phyloP scores from a whole-genome alignment of 768 basidiomycete genomes.

The Epithele typhae region DNA sequence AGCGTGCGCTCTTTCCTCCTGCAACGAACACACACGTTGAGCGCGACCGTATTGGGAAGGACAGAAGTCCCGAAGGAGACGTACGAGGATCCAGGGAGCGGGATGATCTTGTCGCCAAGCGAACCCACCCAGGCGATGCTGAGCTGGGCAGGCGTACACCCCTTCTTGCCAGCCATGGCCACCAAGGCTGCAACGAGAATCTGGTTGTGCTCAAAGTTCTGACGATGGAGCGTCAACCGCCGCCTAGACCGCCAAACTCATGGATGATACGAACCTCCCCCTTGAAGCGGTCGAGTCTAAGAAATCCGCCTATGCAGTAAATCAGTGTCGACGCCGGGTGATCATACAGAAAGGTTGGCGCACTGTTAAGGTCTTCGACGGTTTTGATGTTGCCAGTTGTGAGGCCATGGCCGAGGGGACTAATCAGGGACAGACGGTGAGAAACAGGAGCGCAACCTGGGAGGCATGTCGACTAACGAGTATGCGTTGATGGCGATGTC shows the following conservation, averaged over 20 bases:
- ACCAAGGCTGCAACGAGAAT: constrained; percentile 36
- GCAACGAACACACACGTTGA: too few relatives aligned
- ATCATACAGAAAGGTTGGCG: constrained; percentile 8
- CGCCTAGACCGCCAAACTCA: too few relatives aligned
- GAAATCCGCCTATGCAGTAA: too few relatives aligned
- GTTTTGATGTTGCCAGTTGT: constrained; percentile 45
- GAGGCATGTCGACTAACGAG: constrained; percentile 32
- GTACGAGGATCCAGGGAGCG: constrained; percentile 43
- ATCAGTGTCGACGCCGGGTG: too few relatives aligned
- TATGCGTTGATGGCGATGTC: constrained; percentile 56
- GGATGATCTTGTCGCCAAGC: constrained; percentile 36
- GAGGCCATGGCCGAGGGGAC: constrained; percentile 50
- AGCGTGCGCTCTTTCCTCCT: constrained; percentile 36
- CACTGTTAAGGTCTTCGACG: constrained; percentile 25
- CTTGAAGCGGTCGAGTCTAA: constrained; percentile 7
- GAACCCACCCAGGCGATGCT: constrained; percentile 35
- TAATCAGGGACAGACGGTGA: constrained; percentile 21
- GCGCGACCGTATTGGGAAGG: not conserved
- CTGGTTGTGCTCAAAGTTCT: constrained; percentile 24
- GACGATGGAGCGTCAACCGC: too few relatives aligned
- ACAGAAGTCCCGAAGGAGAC: not conserved
- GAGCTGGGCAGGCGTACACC: constrained; percentile 35
- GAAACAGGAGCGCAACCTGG: not conserved
- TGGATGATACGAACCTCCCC: too few relatives aligned
- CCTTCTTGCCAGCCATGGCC: constrained; percentile 35